Evolutionary conservation across 1,139 yeast species (phyloP), one percentile per base, ranked within the genome.

Genomic region (Hansenula lynferdii): DNA sequence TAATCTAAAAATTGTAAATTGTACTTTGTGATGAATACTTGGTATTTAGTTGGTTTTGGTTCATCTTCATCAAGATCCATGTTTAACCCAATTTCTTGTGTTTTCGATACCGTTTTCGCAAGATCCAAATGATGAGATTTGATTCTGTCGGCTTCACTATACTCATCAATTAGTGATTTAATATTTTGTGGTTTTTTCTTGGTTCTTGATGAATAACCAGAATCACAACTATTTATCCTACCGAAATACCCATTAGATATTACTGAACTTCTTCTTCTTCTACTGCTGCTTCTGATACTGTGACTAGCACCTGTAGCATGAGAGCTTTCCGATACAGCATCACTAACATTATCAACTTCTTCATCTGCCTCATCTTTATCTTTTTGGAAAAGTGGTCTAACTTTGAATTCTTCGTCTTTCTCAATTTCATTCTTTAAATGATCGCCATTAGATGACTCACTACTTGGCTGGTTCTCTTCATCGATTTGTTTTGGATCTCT

Each of bases 81-180:
- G 4, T 42, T 46, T 14, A 49, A 28, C 1, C 55, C 54, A 35
- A 51, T 42, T 9, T 42, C 44, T 29, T 50, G 49, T 1, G 51
- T 40, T 11, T 28, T 39, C 2, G 54, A 49, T 1, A 49, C 37
- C 1, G 45, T 40, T 32, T 35, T 45, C 0, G 50, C 48, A 11
- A 49, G 23, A 10, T 45, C 46, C 12, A 43, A 31, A 2, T 43
- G 41, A 14, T 30, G 32, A 10, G 38, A 30, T 16, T 35, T 44
- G 15, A 51, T 28, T 4, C 44, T 55, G 8, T 68, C 69, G 40
- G 62, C 69, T 45, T 72, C 77, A 19, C 77, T 70, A 51, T 77
- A 79, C 42, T 77, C 81, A 41, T 70, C 62, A 34, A 79, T 76
- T 25, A 79, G 72, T 45, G 77, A 78, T 18, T 58, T 50, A 28